Conservation (phyloP, 2,329 filamentous ascomycete species). For the Hypomyces perniciosus region DNA sequence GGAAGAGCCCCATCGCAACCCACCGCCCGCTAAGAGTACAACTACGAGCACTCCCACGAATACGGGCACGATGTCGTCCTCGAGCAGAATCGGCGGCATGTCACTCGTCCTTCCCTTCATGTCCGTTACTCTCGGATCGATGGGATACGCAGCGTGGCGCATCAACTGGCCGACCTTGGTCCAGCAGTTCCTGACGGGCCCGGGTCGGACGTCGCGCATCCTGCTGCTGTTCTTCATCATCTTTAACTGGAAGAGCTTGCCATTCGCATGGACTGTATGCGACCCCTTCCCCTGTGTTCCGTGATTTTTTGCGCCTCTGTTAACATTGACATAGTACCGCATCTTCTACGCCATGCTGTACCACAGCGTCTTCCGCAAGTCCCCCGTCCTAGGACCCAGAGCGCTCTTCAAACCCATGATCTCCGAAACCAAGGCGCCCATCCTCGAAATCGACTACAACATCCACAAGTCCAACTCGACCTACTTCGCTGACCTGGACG, state of each 20-base stretch:
- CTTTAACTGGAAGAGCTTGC: slow-evolving; percentile 67
- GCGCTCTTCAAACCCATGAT: slow-evolving; percentile 69
- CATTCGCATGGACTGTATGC: slow-evolving; percentile 69
- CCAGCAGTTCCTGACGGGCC: slow-evolving; percentile 45
- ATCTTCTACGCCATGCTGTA: slow-evolving; percentile 51
- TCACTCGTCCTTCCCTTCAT: slow-evolving; percentile 34
- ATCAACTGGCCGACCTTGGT: slow-evolving; percentile 36
- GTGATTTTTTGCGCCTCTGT: not conserved
- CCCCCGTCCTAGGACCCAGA: slow-evolving; percentile 46
- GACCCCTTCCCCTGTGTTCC: too few relatives aligned
- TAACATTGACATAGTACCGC: slow-evolving; percentile 41
- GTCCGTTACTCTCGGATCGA: slow-evolving; percentile 33
- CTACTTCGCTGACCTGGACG: slow-evolving; percentile 82
- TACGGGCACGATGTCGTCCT: slow-evolving; percentile 9
- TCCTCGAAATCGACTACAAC: slow-evolving; percentile 82
- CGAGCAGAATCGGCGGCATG: slow-evolving; percentile 27
- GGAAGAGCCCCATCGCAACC: not conserved
- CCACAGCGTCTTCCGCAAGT: slow-evolving; percentile 46
- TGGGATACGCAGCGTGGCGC: slow-evolving; percentile 43
- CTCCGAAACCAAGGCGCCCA: slow-evolving; percentile 58
- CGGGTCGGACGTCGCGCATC: slow-evolving; percentile 48
- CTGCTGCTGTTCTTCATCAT: slow-evolving; percentile 50
- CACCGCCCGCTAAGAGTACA: not conserved
- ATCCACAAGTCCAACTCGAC: slow-evolving; percentile 78
- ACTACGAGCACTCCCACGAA: not conserved